Conservation (phyloP, 441 rosid species). For the Theobroma grandiflorum region DNA sequence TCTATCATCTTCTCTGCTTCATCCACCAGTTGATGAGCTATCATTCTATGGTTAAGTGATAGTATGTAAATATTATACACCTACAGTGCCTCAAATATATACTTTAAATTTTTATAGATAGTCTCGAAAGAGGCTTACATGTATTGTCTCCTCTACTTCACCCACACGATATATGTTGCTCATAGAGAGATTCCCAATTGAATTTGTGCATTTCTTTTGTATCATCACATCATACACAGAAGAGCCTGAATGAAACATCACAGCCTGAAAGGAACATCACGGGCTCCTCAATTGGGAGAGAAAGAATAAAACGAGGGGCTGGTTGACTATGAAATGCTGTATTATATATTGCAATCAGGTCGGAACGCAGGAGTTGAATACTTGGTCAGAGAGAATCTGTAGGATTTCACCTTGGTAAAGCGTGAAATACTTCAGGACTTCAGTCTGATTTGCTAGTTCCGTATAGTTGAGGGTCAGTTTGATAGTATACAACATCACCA, state of each 20-base stretch:
- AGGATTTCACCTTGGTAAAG: conserved; percentile 16
- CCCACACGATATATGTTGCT: background rate
- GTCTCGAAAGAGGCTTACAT: background rate
- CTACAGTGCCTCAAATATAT: no score
- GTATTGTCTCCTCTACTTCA: background rate
- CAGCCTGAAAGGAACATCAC: background rate
- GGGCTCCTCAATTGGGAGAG: conserved; percentile 7
- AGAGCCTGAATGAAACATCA: background rate
- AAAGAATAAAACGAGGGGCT: background rate
- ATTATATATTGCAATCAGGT: background rate
- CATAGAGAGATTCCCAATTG: conserved; percentile 1
- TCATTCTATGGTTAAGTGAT: no score
- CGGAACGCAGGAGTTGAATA: background rate
- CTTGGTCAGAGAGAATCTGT: conserved; percentile 20
- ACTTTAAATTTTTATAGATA: background rate
- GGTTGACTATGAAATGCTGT: background rate
- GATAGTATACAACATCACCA: conserved; percentile 67
- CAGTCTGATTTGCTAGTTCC: conserved; percentile 41
- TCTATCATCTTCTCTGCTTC: no score
- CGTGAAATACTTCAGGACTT: conserved; percentile 17
- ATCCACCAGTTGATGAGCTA: no score
- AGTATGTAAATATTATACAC: no score
- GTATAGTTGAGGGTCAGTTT: conserved; percentile 52
- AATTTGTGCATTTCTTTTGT: background rate
- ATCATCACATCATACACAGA: background rate